Percentiles rank a stretch among this genome's conserved stretches.
These are phyloP conservation scores for Actinomortierella wolfii DNA, from an alignment of 371 early-diverging fungal species.

Conservation along the genomic window DNA sequence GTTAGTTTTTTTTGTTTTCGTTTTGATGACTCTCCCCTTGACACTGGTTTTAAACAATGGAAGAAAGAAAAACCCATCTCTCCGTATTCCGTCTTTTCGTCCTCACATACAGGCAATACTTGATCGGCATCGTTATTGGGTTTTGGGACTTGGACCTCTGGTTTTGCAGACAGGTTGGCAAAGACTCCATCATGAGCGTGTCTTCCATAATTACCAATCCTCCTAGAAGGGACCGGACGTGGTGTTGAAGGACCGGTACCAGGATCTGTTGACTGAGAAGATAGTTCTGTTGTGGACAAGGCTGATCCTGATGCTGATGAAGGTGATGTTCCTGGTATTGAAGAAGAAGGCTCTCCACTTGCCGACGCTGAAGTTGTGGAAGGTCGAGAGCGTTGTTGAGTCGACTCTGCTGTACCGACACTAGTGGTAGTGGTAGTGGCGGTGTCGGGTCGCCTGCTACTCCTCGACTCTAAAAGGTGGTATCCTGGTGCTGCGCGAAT, in stretches of 20 bases:
- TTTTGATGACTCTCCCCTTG: too few relatives aligned
- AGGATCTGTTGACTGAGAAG: background rate
- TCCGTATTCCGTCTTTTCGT: background rate
- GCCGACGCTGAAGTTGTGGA: background rate
- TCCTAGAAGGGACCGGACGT: too few relatives aligned
- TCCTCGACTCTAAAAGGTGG: too few relatives aligned
- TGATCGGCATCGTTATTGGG: conserved; percentile 36
- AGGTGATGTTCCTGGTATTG: background rate
- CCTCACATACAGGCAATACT: conserved; percentile 50
- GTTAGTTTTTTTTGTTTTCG: too few relatives aligned
- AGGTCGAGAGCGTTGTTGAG: background rate
- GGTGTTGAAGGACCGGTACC: background rate
- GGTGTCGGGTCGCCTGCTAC: background rate
- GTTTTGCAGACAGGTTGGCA: conserved; percentile 60
- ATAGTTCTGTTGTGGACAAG: background rate
- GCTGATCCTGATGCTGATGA: background rate
- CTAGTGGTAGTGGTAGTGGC: background rate
- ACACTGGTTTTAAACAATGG: too few relatives aligned
- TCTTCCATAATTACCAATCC: too few relatives aligned
- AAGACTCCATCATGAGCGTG: conserved; percentile 53
- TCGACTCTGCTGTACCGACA: background rate
- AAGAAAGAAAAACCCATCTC: background rate
- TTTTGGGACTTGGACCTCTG: conserved; percentile 45
- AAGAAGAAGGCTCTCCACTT: background rate
- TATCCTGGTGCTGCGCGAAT: too few relatives aligned